phyloP scores from a whole-genome alignment of 2,329 filamentous ascomycete species.

The Aspergillus pseudoviridinutans region DNA sequence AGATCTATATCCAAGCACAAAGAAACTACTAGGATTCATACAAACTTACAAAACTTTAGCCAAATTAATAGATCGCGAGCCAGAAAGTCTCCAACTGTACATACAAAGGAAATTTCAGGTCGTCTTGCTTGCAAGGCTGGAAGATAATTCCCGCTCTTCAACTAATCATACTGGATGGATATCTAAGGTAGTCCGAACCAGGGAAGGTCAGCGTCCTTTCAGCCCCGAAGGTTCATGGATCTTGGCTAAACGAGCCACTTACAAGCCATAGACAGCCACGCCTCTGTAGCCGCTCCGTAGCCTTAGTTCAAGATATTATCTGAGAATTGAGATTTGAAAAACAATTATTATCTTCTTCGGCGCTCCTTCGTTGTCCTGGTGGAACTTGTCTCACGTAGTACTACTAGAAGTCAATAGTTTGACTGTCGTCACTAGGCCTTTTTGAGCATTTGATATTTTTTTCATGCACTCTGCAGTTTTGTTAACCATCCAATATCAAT shows the following conservation, averaged over 20 bases:
- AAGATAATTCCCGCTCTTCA: neutral
- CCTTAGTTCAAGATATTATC: neutral
- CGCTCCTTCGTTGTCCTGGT: neutral
- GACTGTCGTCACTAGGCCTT: neutral
- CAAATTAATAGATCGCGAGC: neutral
- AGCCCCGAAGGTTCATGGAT: neutral
- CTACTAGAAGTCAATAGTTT: neutral
- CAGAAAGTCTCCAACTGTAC: neutral
- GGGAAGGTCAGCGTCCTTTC: neutral
- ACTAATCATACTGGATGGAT: neutral
- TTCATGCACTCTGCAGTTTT: neutral
- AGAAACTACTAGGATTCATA: neutral
- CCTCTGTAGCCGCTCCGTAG: neutral
- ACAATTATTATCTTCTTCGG: neutral
- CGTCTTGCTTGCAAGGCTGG: neutral
- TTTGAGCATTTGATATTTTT: too few species aligned
- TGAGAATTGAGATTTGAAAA: neutral
- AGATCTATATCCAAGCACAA: too few species aligned
- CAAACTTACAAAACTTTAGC: neutral
- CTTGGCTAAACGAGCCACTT: neutral
- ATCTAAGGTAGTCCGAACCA: neutral
- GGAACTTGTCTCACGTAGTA: neutral
- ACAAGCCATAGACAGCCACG: neutral
- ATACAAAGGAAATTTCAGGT: neutral
- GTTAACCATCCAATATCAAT: too few species aligned